These are phyloP conservation scores for Phlegmacium glaucopus DNA, from an alignment of 768 basidiomycete species.

Conservation along the genomic window DNA sequence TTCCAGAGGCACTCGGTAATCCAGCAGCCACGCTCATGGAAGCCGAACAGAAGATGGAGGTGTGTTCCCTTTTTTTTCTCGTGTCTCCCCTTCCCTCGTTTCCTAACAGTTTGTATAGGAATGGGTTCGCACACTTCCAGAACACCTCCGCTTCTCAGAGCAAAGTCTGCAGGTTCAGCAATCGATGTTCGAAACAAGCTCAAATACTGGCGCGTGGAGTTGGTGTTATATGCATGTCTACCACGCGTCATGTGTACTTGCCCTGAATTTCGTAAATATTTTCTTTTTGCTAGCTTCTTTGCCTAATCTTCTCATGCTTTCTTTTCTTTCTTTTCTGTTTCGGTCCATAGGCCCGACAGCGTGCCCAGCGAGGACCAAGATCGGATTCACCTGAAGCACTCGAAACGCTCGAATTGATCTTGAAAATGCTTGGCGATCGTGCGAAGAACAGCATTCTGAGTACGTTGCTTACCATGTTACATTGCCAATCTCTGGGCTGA, in stretches of 20 bases:
- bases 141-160: constrained; percentile 67
- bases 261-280: constrained; percentile 56
- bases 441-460: constrained; percentile 46
- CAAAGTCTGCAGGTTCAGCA: constrained; percentile 66
- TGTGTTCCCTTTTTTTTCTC: constrained; percentile 20
- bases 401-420: constrained; percentile 39
- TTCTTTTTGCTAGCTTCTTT: constrained; percentile 7
- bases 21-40: constrained; percentile 34
- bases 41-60: constrained; percentile 43
- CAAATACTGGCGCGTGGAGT: constrained; percentile 79
- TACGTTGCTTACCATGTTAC: constrained; percentile 15
- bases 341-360: constrained; percentile 33
- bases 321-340: constrained; percentile 10
- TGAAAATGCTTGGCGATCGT: constrained; percentile 45
- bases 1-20: constrained; percentile 32
- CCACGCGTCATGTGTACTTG: constrained; percentile 65
- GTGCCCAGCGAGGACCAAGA: constrained; percentile 32
- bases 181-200: constrained; percentile 76
- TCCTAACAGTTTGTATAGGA: constrained; percentile 33
- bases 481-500: constrained; percentile 4
- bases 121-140: constrained; percentile 68
- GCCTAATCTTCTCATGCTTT: constrained; percentile 1
- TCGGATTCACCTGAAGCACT: constrained; percentile 41
- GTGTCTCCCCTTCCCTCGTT: neutral
- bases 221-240: constrained; percentile 73